Evolutionary conservation across 805 yeast species (phyloP), one percentile per base, ranked within the genome.

Genomic region (Metschnikowia orientalis): DNA sequence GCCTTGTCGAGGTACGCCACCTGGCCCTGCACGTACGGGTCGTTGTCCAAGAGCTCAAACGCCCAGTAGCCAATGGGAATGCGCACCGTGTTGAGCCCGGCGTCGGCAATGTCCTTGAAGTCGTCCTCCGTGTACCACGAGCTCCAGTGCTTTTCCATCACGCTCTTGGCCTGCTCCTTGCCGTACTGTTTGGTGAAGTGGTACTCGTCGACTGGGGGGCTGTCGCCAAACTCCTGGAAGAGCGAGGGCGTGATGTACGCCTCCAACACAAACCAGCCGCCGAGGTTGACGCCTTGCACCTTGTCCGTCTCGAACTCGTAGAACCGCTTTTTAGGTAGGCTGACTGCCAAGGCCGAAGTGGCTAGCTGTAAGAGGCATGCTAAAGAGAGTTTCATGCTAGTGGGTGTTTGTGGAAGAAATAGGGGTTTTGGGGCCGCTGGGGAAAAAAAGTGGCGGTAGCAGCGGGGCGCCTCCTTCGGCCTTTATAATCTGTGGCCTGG

Each of bases 21-120:
- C 59, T 84, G 95, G 20, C 97, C 97, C 51, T 72, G 77, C 20
- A 87, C 92, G 50, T 86, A 89, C 3, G 97, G 95, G 55, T 89
- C 97, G 34, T 65, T 66, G 13, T 67, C 73, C 27, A 75, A 63
- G 6, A 59, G 51, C 29, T 69, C 53, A 56, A 84, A 86, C 7
- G 95, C 95, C 97, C 97, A 90, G 63, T 89, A 89, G 8, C 96
- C 96, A 35, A 89, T 75, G 27, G 97, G 97, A 39, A 89, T 81
- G 51, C 97, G 77, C 13, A 87, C 95, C 44, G 81, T 67, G 59
- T 89, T 90, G 43, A 89, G 67, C 2, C 95, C 95, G 35, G 66
- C 67, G 8, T 47, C 50, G 4, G 69, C 68, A 33, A 89, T 84
- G 34, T 65, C 53, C 30, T 58, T 45, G 48, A 90, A 79, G 56